Evolutionary conservation across 2,329 filamentous ascomycete genomes (phyloP).

Genomic region (Monosporascus ibericus): DNA sequence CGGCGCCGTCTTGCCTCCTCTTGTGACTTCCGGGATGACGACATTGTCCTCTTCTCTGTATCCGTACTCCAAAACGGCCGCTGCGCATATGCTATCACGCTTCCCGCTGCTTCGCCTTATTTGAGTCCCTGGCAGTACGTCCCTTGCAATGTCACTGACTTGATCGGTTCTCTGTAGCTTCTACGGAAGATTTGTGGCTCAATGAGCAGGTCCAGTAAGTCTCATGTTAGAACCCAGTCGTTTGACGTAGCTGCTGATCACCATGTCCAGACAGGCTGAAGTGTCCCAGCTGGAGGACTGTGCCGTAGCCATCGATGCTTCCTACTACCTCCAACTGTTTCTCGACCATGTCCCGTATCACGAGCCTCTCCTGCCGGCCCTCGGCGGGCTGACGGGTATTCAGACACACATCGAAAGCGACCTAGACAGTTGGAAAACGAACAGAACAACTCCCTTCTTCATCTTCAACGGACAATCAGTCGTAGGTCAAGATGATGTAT

Average conservation of each 20-base stretch:
- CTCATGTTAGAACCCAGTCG: background rate
- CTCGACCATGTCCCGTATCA: conserved; percentile 64
- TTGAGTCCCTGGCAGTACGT: background rate
- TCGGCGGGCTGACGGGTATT: conserved; percentile 82
- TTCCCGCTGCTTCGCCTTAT: background rate
- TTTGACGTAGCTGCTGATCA: conserved; percentile 4
- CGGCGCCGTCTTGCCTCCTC: too few relatives aligned
- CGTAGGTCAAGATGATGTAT: conserved; percentile 66
- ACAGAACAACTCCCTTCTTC: conserved; percentile 74
- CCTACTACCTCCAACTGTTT: conserved; percentile 77
- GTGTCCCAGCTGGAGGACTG: conserved; percentile 68
- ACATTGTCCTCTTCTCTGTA: too few relatives aligned
- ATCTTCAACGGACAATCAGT: conserved; percentile 86
- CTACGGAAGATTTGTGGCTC: conserved; percentile 35
- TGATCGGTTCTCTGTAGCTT: conserved; percentile 21
- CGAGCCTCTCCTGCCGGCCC: conserved; percentile 83
- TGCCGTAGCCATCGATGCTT: conserved; percentile 80
- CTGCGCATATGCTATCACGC: too few relatives aligned
- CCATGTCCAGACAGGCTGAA: conserved; percentile 44
- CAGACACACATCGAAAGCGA: conserved; percentile 70
- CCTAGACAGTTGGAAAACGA: conserved; percentile 63
- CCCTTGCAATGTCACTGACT: conserved; percentile 6
- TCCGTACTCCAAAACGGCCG: too few relatives aligned
- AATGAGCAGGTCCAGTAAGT: conserved; percentile 29
- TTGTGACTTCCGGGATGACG: too few relatives aligned